Evolutionary conservation across 2,329 filamentous ascomycete genomes (phyloP).

Genomic region (Hypoxylon sp.): DNA sequence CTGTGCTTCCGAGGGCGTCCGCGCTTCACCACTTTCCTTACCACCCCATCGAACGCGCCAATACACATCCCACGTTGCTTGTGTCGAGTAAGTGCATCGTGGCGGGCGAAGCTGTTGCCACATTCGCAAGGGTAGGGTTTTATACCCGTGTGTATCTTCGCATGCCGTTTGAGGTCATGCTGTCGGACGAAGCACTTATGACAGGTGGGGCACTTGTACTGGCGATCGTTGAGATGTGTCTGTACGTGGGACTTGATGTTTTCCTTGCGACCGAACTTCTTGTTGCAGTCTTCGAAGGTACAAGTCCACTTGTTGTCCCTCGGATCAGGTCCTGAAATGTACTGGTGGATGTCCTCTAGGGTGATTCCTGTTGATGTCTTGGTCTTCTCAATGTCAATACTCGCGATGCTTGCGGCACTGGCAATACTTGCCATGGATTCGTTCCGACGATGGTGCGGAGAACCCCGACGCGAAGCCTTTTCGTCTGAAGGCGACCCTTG

Average conservation of each 20-base stretch:
- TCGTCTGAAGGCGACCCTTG: conserved; percentile 47
- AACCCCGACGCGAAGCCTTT: conserved; percentile 51
- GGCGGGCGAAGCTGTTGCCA: conserved; percentile 93
- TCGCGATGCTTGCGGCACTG: conserved; percentile 72
- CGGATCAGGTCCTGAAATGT: conserved; percentile 80
- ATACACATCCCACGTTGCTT: conserved; percentile 97
- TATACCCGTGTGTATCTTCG: conserved; percentile 96
- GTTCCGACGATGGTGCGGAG: conserved; percentile 68
- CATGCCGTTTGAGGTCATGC: conserved; percentile 96
- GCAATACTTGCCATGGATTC: conserved; percentile 72
- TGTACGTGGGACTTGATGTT: conserved; percentile 99
- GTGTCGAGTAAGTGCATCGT: conserved; percentile 94
- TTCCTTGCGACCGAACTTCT: conserved; percentile 95
- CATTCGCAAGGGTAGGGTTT: conserved; percentile 97
- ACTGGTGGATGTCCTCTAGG: conserved; percentile 84
- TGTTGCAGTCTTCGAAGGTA: conserved; percentile 83
- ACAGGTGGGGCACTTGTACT: conserved; percentile 94
- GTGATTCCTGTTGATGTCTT: conserved; percentile 87
- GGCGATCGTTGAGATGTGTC: conserved; percentile 95
- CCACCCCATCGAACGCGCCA: conserved; percentile 87
- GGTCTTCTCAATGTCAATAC: conserved; percentile 75
- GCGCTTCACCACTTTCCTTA: conserved; percentile 73
- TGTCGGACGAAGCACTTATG: conserved; percentile 96
- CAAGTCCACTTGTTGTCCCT: conserved; percentile 85
- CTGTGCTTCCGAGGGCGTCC: conserved; percentile 75